Evolutionary conservation across 2,329 filamentous ascomycete species (phyloP).

Genomic region (Fusarium newnesense): DNA sequence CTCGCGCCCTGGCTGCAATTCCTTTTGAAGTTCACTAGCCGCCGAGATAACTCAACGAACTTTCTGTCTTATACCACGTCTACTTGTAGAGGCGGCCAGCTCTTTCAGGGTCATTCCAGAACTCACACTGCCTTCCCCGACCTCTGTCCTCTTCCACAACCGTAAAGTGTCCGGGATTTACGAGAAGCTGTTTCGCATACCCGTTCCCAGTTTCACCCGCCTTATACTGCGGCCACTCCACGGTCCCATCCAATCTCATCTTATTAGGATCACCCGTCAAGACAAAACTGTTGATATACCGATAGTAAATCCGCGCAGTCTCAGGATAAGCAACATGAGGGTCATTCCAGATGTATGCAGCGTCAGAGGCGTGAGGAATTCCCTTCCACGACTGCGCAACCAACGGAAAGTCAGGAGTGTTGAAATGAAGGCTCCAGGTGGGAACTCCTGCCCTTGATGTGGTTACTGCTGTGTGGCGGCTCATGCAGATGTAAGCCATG

Average conservation of each 20-base stretch:
- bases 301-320: not conserved
- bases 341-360: conserved; percentile 5
- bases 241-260: not conserved
- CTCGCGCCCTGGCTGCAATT: not conserved
- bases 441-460: not conserved
- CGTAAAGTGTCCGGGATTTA: not conserved
- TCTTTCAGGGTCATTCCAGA: conserved; percentile 11
- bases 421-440: conserved; percentile 7
- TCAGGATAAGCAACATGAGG: not conserved
- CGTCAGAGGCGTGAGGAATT: conserved; percentile 1
- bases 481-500: conserved; percentile 15
- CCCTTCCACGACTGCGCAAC: conserved; percentile 5
- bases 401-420: not conserved
- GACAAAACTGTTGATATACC: not conserved
- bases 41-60: too few species aligned
- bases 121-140: not conserved
- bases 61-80: accelerated
- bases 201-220: not conserved
- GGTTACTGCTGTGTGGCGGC: not conserved
- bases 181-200: not conserved
- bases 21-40: accelerated
- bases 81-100: conserved; percentile 7
- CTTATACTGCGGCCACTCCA: conserved; percentile 1
- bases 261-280: not conserved
- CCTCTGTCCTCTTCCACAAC: conserved; percentile 1